These are phyloP conservation scores for Geranium rotundifolium DNA, from an alignment of 345 rosid genomes.

Conservation along the genomic window DNA sequence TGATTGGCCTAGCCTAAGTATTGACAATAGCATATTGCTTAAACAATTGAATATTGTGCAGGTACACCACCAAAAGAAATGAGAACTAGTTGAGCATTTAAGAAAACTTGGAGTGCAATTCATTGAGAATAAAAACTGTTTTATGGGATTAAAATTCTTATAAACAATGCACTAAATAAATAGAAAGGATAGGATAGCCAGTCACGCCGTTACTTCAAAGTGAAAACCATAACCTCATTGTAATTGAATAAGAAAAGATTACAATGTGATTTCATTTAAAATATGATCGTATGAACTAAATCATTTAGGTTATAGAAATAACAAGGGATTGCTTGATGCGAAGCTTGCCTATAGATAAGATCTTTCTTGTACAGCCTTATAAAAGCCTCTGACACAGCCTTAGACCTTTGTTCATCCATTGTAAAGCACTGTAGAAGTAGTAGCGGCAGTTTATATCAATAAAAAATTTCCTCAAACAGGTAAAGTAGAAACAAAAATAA, in stretches of 20 bases:
- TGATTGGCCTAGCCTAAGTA: neutral
- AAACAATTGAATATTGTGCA: neutral
- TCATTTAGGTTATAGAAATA: neutral
- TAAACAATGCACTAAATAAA: neutral
- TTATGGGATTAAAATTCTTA: neutral
- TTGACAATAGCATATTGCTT: neutral
- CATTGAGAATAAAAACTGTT: neutral
- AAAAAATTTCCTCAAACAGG: neutral
- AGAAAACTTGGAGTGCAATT: neutral
- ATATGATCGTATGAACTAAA: neutral
- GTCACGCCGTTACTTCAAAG: no score
- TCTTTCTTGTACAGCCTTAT: conserved; percentile 59
- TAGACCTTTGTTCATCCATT: conserved; percentile 85
- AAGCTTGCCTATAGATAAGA: conserved; percentile 69
- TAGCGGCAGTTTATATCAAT: neutral
- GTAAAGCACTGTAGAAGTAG: conserved; percentile 61
- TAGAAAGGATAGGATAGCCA: no score
- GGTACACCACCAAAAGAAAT: neutral
- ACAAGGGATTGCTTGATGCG: neutral
- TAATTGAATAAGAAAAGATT: no score
- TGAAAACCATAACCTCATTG: no score
- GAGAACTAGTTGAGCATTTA: neutral
- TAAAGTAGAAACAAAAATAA: neutral
- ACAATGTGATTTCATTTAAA: no score
- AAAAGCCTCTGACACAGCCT: conserved; percentile 84